phyloP scores from a whole-genome alignment of 805 yeast genomes.

The Priceomyces fermenticarens region DNA sequence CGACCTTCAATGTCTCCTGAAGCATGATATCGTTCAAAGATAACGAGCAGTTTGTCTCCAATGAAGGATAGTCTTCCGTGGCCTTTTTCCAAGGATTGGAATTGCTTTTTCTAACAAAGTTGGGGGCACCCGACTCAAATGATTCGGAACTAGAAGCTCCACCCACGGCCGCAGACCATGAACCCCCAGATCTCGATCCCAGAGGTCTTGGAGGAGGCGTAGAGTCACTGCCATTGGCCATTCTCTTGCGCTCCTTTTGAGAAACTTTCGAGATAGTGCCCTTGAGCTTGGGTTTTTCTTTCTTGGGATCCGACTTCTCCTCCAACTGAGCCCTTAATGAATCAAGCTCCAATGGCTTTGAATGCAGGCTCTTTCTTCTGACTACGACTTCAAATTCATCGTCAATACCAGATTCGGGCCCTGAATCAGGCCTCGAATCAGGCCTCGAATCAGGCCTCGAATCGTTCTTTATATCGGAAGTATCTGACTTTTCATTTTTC shows the following conservation, averaged over 20 bases:
- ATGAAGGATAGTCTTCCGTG: neutral
- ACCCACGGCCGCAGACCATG: too few relatives aligned
- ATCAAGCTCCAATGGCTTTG: too few relatives aligned
- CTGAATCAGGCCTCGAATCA: too few relatives aligned
- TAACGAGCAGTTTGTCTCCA: neutral
- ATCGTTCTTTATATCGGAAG: too few relatives aligned
- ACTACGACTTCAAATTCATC: slow-evolving; percentile 26
- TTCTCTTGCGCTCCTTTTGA: slow-evolving; percentile 56
- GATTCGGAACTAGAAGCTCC: too few relatives aligned
- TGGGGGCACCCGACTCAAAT: too few relatives aligned
- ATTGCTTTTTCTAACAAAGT: too few relatives aligned
- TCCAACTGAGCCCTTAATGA: too few relatives aligned
- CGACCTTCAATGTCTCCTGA: slow-evolving; percentile 42
- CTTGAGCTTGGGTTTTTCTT: neutral
- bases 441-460: too few relatives aligned
- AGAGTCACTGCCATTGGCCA: slow-evolving; percentile 14
- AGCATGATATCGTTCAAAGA: slow-evolving; percentile 38
- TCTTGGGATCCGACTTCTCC: neutral
- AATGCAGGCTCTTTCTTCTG: slow-evolving; percentile 10
- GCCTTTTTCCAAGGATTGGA: neutral
- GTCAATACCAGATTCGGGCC: slow-evolving; percentile 15
- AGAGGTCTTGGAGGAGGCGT: too few relatives aligned
- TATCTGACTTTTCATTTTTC: too few relatives aligned
- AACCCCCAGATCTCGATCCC: too few relatives aligned
- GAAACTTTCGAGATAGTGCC: slow-evolving; percentile 28